These are phyloP conservation scores for Tricholoma sp. DNA, from an alignment of 768 basidiomycete genomes.

Conservation along the genomic window DNA sequence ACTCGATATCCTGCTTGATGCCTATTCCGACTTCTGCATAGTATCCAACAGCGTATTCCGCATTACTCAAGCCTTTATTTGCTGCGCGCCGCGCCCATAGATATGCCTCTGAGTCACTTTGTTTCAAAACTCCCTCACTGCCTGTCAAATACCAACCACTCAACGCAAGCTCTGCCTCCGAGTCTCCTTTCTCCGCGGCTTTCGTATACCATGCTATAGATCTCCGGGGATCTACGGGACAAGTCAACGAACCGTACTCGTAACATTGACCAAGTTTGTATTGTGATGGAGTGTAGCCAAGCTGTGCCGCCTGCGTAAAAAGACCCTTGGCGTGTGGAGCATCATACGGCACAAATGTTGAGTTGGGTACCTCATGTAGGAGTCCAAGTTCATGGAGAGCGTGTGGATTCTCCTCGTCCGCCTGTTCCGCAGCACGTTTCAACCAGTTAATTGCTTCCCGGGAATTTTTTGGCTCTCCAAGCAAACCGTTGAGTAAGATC, in stretches of 20 bases:
- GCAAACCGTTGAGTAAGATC: constrained; percentile 80
- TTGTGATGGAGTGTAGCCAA: constrained; percentile 91
- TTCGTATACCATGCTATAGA: constrained; percentile 99
- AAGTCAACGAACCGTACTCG: constrained; percentile 86
- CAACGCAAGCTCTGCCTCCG: constrained; percentile 91
- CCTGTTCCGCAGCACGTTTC: constrained; percentile 91
- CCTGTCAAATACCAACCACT: constrained; percentile 99
- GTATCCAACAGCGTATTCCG: constrained; percentile 98
- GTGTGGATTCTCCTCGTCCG: constrained; percentile 97
- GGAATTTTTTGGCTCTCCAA: constrained; percentile 79
- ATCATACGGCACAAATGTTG: constrained; percentile 70
- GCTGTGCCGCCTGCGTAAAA: constrained; percentile 85
- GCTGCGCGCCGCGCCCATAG: constrained; percentile 95
- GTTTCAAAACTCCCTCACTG: constrained; percentile 91
- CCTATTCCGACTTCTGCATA: constrained; percentile 98
- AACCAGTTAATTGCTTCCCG: constrained; percentile 95
- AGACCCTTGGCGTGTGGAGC: constrained; percentile 78
- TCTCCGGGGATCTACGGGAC: constrained; percentile 87
- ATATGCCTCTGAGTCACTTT: constrained; percentile 98
- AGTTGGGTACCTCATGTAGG: constrained; percentile 69
- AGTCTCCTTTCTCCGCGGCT: constrained; percentile 93
- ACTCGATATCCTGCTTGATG: constrained; percentile 91
- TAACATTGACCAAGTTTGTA: constrained; percentile 94
- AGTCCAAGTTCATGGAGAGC: constrained; percentile 93
- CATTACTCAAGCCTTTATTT: constrained; percentile 94